Conservation (phyloP, 2,329 filamentous ascomycete genomes). For the Aspergillus ustus region DNA sequence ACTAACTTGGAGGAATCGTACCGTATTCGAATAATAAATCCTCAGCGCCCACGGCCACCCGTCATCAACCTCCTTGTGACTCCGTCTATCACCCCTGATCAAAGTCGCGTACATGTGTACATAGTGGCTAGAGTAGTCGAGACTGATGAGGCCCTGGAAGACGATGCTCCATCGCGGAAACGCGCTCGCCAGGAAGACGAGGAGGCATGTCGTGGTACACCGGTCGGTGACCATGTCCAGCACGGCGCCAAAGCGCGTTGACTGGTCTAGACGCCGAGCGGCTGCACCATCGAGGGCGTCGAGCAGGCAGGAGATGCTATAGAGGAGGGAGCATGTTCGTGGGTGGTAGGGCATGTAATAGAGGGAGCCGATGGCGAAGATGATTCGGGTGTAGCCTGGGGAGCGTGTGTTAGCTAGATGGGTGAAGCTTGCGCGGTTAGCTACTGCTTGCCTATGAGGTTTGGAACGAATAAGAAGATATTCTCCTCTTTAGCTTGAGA, state of each 20-base stretch:
- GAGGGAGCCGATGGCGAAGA: constrained; percentile 84
- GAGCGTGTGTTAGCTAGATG: neutral
- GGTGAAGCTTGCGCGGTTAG: neutral
- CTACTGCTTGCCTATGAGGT: constrained; percentile 70
- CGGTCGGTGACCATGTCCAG: constrained; percentile 99
- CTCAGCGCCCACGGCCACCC: constrained; percentile 86
- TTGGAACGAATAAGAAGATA: constrained; percentile 81
- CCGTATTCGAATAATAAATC: constrained; percentile 57
- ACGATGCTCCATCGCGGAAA: constrained; percentile 93
- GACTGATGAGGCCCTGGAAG: constrained; percentile 89
- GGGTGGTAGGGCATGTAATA: constrained; percentile 99
- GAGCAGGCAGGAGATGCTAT: constrained; percentile 91
- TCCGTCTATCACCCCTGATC: constrained; percentile 78
- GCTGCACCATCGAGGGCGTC: constrained; percentile 94
- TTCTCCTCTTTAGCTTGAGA: constrained; percentile 59
- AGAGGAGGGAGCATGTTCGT: constrained; percentile 83
- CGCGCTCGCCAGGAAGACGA: constrained; percentile 91
- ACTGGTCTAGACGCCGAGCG: constrained; percentile 83
- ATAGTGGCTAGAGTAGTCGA: constrained; percentile 95
- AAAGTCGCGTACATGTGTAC: constrained; percentile 99
- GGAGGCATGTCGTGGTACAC: constrained; percentile 91
- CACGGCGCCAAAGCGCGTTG: constrained; percentile 92
- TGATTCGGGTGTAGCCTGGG: constrained; percentile 74
- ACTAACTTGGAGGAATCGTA: neutral
- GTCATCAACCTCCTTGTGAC: constrained; percentile 93